Conservation (phyloP, 2,329 filamentous ascomycete genomes). For the Diaporthe citriasiana region DNA sequence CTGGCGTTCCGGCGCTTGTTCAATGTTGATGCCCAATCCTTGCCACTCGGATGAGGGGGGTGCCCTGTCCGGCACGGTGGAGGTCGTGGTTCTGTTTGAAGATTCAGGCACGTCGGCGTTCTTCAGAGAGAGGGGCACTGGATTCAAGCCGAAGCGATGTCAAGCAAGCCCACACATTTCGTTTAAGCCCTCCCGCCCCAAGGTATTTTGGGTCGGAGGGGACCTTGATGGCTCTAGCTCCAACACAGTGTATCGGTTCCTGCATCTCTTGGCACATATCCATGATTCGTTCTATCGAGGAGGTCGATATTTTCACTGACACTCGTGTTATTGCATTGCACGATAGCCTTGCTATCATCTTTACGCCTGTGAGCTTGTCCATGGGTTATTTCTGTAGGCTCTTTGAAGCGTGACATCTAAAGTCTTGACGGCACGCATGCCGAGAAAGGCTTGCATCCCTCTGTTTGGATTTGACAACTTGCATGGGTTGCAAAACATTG, state of each 20-base stretch:
- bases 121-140: constrained; percentile 6
- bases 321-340: constrained; percentile 10
- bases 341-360: not conserved
- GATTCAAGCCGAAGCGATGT: constrained; percentile 14
- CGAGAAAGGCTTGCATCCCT: not conserved
- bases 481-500: not conserved
- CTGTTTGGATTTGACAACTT: too few species aligned
- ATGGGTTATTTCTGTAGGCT: too few species aligned
- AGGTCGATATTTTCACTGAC: constrained; percentile 50
- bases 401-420: not conserved
- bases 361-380: not conserved
- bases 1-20: not conserved
- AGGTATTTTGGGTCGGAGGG: not conserved
- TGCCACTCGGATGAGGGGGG: constrained; percentile 28
- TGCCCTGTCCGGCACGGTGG: constrained; percentile 6
- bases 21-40: constrained; percentile 28
- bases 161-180: constrained; percentile 32
- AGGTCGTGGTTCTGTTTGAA: constrained; percentile 27
- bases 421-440: not conserved
- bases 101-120: not conserved
- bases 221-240: constrained; percentile 4
- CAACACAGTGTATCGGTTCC: constrained; percentile 14
- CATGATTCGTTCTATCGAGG: constrained; percentile 23
- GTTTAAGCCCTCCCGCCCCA: constrained; percentile 6
- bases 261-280: constrained; percentile 14